These are phyloP conservation scores for Casuarina glauca DNA, from an alignment of 306 rosid genomes.

Conservation along the genomic window DNA sequence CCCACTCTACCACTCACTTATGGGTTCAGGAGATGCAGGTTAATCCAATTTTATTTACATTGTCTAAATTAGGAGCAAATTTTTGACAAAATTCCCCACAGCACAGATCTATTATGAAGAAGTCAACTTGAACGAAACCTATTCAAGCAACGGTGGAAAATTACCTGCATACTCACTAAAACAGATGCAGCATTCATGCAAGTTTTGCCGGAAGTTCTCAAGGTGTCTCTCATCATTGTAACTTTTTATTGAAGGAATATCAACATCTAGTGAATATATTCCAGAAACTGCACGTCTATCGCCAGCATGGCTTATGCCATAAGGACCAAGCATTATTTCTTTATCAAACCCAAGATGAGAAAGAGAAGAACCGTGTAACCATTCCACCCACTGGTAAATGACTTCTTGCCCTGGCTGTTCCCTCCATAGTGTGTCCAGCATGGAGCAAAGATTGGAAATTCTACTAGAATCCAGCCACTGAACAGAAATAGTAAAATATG, in stretches of 20 bases:
- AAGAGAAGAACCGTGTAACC: constrained; percentile 71
- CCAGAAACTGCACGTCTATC: constrained; percentile 69
- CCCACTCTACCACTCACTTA: neutral
- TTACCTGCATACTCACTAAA: constrained; percentile 73
- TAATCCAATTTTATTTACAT: neutral
- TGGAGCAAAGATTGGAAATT: constrained; percentile 60
- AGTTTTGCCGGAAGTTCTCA: constrained; percentile 58
- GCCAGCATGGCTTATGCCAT: constrained; percentile 39
- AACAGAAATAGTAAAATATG: constrained; percentile 65
- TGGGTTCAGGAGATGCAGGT: neutral
- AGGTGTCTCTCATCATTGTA: constrained; percentile 61
- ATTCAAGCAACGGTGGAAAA: constrained; percentile 20
- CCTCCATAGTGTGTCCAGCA: constrained; percentile 70
- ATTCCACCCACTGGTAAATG: constrained; percentile 89
- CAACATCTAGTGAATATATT: constrained; percentile 55
- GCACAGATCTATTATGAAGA: neutral
- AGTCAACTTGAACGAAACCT: neutral
- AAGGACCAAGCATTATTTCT: constrained; percentile 71
- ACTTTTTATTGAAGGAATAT: constrained; percentile 58
- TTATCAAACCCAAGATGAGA: constrained; percentile 60
- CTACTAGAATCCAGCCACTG: constrained; percentile 68
- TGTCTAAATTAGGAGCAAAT: neutral
- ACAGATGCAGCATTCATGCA: constrained; percentile 83
- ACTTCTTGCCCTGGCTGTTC: constrained; percentile 79
- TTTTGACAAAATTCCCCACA: neutral